A percentile compares a stretch with the other conserved stretches of the same genome.
These are phyloP conservation scores for Withania somnifera DNA, from an alignment of 305 asterid genomes.

Conservation along the genomic window DNA sequence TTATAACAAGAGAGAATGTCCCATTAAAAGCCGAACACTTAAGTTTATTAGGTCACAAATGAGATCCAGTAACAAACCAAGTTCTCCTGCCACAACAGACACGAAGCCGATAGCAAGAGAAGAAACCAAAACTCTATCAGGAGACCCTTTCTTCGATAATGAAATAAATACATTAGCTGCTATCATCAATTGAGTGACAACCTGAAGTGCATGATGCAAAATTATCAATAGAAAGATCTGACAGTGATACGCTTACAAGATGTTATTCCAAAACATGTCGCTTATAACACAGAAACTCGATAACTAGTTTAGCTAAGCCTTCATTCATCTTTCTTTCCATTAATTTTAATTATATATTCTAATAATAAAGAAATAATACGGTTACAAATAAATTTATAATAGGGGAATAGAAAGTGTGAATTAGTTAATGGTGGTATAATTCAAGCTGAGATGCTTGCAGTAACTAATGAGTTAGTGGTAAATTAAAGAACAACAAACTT, in stretches of 20 bases:
- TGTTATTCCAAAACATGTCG: not conserved
- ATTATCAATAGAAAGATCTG: not conserved
- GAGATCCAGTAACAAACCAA: conserved; percentile 28
- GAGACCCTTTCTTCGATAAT: conserved; percentile 22
- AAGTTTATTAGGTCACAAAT: not conserved
- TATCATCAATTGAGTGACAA: conserved; percentile 33
- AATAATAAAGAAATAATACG: not conserved
- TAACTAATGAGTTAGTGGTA: not conserved
- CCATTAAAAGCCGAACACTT: not conserved
- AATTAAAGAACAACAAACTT: not conserved
- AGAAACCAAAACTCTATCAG: conserved; percentile 29
- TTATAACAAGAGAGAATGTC: conserved; percentile 12
- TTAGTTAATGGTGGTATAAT: not conserved
- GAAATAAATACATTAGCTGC: conserved; percentile 24
- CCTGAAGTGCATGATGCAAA: conserved; percentile 30
- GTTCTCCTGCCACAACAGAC: conserved; percentile 53
- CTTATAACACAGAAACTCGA: not conserved
- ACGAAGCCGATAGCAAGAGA: conserved; percentile 30
- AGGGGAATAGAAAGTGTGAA: not conserved
- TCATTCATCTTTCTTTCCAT: not conserved
- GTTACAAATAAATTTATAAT: not conserved
- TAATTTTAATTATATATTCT: not conserved
- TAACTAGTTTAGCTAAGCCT: not conserved
- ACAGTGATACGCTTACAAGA: not conserved
- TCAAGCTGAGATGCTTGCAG: not conserved